Evolutionary conservation across 108 stramenopile genomes (phyloP).

Genomic region (Nitzschia sp.): DNA sequence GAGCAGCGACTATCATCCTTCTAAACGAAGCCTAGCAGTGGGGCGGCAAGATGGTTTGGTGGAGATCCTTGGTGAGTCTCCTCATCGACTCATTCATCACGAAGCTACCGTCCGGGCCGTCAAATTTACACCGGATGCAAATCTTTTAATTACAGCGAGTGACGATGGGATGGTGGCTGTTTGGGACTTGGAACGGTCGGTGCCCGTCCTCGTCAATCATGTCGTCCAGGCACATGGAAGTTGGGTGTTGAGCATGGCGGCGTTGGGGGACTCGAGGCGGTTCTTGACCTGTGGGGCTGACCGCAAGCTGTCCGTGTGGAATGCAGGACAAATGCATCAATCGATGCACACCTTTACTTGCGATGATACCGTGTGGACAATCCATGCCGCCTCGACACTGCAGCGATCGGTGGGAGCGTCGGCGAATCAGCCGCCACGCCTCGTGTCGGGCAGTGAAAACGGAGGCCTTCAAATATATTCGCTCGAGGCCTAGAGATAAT

Average conservation of each 20-base stretch:
- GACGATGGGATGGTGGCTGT: conserved; percentile 47
- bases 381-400: conserved; percentile 1
- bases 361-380: conserved; percentile 33
- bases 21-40: conserved; percentile 14
- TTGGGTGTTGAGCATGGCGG: conserved; percentile 39
- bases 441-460: conserved; percentile 37
- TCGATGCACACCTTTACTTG: conserved; percentile 44
- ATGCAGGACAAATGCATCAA: conserved; percentile 30
- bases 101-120: conserved; percentile 43
- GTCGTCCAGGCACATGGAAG: conserved; percentile 43
- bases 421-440: conserved; percentile 18
- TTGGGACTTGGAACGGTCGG: conserved; percentile 37
- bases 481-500: conserved; percentile 21
- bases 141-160: conserved; percentile 36
- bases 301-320: conserved; percentile 44
- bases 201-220: conserved; percentile 45
- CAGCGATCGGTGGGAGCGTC: neutral
- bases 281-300: conserved; percentile 50
- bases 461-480: conserved; percentile 42
- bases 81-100: conserved; percentile 43
- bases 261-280: conserved; percentile 33
- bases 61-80: conserved; percentile 22
- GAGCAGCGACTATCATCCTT: conserved; percentile 31
- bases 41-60: conserved; percentile 53
- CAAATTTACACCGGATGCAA: conserved; percentile 44